Percentiles rank a stretch among this genome's conserved stretches.
These are phyloP conservation scores for Fusarium pilosicola DNA, from an alignment of 2,329 filamentous ascomycete genomes.

Conservation along the genomic window DNA sequence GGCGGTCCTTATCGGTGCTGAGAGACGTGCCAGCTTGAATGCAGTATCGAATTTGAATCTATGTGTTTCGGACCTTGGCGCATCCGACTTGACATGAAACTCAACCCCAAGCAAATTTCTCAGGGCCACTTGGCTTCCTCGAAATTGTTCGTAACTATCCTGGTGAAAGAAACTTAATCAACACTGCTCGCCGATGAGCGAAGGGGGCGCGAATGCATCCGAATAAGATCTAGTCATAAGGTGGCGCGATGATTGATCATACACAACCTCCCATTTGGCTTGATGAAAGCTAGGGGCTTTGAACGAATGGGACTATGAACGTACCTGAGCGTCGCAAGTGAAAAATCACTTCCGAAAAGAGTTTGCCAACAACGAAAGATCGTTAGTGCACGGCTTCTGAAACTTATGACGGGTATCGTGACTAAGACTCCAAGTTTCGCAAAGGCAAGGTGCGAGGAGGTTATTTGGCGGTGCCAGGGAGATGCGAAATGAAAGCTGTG, in stretches of 20 bases:
- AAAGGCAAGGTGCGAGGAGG: conserved; percentile 6
- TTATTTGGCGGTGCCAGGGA: conserved; percentile 2
- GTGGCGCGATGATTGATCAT: conserved; percentile 23
- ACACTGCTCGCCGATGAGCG: conserved; percentile 7
- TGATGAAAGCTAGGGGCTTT: conserved; percentile 9
- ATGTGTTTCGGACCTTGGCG: background rate
- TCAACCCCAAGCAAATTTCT: background rate
- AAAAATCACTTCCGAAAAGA: background rate
- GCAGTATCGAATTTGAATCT: background rate
- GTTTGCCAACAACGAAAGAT: background rate
- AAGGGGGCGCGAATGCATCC: background rate
- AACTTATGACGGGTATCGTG: background rate
- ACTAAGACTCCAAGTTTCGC: conserved; percentile 1
- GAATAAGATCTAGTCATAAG: conserved; percentile 19
- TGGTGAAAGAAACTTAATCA: conserved; percentile 22
- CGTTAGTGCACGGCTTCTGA: background rate
- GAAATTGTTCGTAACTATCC: background rate
- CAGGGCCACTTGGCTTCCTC: conserved; percentile 15
- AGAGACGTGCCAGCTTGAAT: background rate
- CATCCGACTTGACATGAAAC: conserved; percentile 1
- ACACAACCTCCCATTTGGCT: conserved; percentile 20
- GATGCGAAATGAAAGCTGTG: conserved; percentile 36
- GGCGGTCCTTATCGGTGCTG: background rate
- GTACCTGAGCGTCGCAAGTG: conserved; percentile 18
- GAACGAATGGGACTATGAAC: conserved; percentile 20